These are phyloP conservation scores for Trichoderma oligosporum DNA, from an alignment of 2,329 filamentous ascomycete species.

Conservation along the genomic window DNA sequence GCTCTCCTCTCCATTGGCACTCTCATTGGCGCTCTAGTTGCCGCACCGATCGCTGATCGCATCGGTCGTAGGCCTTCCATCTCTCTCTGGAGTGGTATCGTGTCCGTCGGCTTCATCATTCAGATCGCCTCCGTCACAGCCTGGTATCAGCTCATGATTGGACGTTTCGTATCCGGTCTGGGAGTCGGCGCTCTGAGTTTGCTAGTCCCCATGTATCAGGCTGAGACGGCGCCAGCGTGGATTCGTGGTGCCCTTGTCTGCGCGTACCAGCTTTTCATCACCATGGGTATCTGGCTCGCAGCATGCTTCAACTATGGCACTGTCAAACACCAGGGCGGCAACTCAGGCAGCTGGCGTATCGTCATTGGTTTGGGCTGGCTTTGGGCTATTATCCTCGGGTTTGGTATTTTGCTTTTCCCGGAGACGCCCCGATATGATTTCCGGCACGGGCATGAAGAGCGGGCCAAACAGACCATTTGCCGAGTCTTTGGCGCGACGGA, in stretches of 20 bases:
- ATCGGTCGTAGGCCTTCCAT: conserved; percentile 63
- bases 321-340: conserved; percentile 39
- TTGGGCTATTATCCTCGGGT: conserved; percentile 46
- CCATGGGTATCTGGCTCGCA: conserved; percentile 61
- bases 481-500: conserved; percentile 44
- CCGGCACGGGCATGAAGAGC: conserved; percentile 44
- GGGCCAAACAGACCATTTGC: conserved; percentile 47
- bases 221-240: conserved; percentile 64
- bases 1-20: conserved; percentile 57
- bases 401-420: conserved; percentile 48
- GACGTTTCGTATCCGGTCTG: conserved; percentile 61
- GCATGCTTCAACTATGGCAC: conserved; percentile 63
- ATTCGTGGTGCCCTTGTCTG: conserved; percentile 63
- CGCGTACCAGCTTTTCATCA: conserved; percentile 70
- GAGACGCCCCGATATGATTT: conserved; percentile 53
- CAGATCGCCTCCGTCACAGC: conserved; percentile 52
- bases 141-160: conserved; percentile 65
- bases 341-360: conserved; percentile 57
- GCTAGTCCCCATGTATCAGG: conserved; percentile 68
- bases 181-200: conserved; percentile 64
- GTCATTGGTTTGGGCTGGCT: conserved; percentile 53
- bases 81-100: conserved; percentile 56
- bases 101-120: conserved; percentile 63
- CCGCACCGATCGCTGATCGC: conserved; percentile 61
- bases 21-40: conserved; percentile 55